Evolutionary conservation across 1,139 yeast species (phyloP).

Genomic region (Zygotorulaspora mrakii): DNA sequence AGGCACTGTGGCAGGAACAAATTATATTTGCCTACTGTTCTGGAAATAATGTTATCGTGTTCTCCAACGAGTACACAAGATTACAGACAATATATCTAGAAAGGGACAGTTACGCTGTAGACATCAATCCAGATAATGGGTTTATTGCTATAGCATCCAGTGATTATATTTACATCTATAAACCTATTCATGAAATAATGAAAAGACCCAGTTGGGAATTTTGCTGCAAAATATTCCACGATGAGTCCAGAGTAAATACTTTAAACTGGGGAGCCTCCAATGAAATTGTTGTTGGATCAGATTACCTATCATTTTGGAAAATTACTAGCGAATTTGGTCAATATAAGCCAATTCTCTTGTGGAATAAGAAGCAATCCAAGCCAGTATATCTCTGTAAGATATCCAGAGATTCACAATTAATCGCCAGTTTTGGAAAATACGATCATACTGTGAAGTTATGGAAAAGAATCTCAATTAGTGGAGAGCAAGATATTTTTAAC

Average conservation of each 20-base stretch:
- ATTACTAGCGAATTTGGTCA: conserved; percentile 47
- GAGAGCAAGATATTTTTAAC: conserved; percentile 67
- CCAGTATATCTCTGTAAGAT: conserved; percentile 54
- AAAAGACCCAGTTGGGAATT: conserved; percentile 48
- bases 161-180: conserved; percentile 36
- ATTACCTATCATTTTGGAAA: conserved; percentile 52
- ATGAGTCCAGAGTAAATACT: conserved; percentile 44
- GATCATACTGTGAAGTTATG: conserved; percentile 74
- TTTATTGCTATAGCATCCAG: conserved; percentile 42
- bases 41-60: conserved; percentile 76
- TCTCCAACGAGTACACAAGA: conserved; percentile 48
- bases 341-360: conserved; percentile 41
- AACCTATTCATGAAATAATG: conserved; percentile 42
- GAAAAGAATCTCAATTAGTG: conserved; percentile 66
- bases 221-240: conserved; percentile 39
- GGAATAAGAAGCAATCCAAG: conserved; percentile 55
- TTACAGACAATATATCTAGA: conserved; percentile 76
- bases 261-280: conserved; percentile 64
- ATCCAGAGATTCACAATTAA: conserved; percentile 61
- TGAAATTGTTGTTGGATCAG: conserved; percentile 63
- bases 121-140: conserved; percentile 58
- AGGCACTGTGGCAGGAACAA: conserved; percentile 64
- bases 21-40: conserved; percentile 74
- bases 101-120: conserved; percentile 62
- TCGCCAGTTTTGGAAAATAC: conserved; percentile 59